Conservation (phyloP, 352 stramenopile genomes). For the Chrysophaeum taylorii region DNA sequence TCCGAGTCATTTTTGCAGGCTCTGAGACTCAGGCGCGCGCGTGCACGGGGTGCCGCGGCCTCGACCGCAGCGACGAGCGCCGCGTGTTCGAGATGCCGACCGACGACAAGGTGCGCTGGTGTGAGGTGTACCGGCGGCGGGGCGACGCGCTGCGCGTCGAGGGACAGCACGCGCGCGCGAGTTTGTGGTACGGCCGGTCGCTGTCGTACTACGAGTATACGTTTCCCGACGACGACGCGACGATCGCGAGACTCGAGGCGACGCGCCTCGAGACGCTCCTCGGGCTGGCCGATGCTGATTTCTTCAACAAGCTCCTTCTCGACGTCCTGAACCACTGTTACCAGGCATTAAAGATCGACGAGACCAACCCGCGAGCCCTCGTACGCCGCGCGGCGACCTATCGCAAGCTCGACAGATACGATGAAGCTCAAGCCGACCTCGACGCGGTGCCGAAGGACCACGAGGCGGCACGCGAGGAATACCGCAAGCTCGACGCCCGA, state of each 20-base stretch:
- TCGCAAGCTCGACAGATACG: neutral
- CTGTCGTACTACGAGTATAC: neutral
- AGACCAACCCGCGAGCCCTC: neutral
- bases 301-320: neutral
- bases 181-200: neutral
- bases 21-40: too few species aligned
- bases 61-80: neutral
- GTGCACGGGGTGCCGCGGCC: neutral
- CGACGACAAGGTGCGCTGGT: neutral
- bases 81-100: neutral
- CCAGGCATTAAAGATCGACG: neutral
- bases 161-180: neutral
- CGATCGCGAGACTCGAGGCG: neutral
- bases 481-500: too few species aligned
- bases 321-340: neutral
- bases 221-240: conserved; percentile 1
- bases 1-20: too few species aligned
- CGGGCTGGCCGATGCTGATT: neutral
- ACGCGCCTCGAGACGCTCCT: neutral
- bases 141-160: neutral
- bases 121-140: neutral
- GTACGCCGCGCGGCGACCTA: neutral
- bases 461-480: too few species aligned
- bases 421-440: neutral
- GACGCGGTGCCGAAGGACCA: too few species aligned